Conservation (phyloP, 2,329 filamentous ascomycete species). For the Cadophora gregata region DNA sequence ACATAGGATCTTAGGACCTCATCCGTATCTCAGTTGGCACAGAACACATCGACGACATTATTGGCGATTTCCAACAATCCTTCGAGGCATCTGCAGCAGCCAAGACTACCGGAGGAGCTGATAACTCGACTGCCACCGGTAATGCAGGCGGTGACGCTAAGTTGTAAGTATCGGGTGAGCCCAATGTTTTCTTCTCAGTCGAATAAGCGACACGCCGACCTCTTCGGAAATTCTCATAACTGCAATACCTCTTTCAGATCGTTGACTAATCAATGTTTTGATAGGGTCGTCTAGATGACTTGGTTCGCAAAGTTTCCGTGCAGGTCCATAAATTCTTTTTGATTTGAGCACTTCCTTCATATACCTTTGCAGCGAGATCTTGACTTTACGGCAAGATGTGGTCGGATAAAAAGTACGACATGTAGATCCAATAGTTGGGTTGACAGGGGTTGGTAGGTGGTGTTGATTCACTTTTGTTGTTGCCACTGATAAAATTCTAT, state of each 20-base stretch:
- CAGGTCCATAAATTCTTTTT: neutral
- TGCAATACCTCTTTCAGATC: neutral
- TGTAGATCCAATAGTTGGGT: too few relatives aligned
- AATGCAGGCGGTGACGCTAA: conserved; percentile 35
- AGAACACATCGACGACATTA: conserved; percentile 97
- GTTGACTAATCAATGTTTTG: neutral
- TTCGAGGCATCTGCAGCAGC: conserved; percentile 67
- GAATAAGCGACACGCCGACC: neutral
- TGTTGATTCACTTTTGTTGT: too few relatives aligned
- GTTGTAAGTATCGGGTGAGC: conserved; percentile 20
- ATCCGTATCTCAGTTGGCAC: conserved; percentile 96
- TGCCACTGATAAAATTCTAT: too few relatives aligned
- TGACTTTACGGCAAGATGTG: conserved; percentile 5
- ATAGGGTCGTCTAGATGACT: conserved; percentile 34
- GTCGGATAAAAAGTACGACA: too few relatives aligned
- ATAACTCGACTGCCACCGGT: conserved; percentile 35
- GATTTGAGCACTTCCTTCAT: conserved; percentile 21
- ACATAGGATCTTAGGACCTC: conserved; percentile 63
- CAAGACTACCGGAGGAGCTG: conserved; percentile 39
- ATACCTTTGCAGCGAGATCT: conserved; percentile 25
- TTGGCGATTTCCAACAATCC: conserved; percentile 91
- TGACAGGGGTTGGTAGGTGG: too few relatives aligned
- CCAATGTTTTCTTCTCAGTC: neutral
- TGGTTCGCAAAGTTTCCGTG: neutral
- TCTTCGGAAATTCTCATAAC: neutral